Percentiles rank a stretch among this genome's conserved stretches.
Evolutionary conservation across 2,329 filamentous ascomycete species (phyloP).

Genomic region (Alternaria panax): DNA sequence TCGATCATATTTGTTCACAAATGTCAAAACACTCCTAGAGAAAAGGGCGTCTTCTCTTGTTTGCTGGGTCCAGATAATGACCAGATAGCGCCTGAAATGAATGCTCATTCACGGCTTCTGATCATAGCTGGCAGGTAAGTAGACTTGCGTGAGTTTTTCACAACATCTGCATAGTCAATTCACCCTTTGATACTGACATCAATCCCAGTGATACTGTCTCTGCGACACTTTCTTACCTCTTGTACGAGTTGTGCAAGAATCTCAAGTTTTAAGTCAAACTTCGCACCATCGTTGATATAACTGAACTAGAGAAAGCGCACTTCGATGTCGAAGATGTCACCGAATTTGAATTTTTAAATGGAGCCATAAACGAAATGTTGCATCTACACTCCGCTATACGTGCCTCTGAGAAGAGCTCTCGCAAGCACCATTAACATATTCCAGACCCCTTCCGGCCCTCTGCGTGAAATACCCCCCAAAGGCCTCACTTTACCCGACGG

Average conservation of each 20-base stretch:
- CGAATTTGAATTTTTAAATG: conserved; percentile 39
- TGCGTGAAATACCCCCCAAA: conserved; percentile 43
- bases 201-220: conserved; percentile 39
- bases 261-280: conserved; percentile 31
- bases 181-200: not conserved
- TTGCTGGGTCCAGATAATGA: conserved; percentile 31
- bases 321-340: conserved; percentile 38
- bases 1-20: not conserved
- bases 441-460: conserved; percentile 40
- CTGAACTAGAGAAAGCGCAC: conserved; percentile 25
- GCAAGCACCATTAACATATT: not conserved
- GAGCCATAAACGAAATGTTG: conserved; percentile 41
- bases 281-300: conserved; percentile 28
- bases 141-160: not conserved
- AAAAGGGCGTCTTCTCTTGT: conserved; percentile 39
- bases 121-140: conserved; percentile 43
- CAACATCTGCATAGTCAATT: not conserved
- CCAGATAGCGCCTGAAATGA: conserved; percentile 31
- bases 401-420: not conserved
- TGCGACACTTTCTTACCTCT: conserved; percentile 38
- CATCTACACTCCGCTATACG: conserved; percentile 40
- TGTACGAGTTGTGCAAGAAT: conserved; percentile 42
- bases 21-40: conserved; percentile 30
- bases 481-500: conserved; percentile 42
- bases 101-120: conserved; percentile 37